Base-by-base conservation (phyloP, 345 rosid genomes). In the Populus davidiana region DNA sequence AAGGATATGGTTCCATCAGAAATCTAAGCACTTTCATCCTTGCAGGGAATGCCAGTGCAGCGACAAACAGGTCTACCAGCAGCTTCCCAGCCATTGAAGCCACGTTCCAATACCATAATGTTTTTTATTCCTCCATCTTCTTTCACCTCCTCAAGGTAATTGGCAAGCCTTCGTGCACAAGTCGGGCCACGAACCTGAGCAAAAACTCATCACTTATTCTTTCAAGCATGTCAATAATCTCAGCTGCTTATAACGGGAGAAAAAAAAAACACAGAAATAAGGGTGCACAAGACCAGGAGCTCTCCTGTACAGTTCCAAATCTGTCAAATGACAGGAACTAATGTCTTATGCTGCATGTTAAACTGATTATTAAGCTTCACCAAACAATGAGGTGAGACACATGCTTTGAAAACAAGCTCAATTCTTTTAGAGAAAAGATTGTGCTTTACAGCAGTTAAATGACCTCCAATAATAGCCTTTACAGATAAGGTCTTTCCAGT, bases 11-110 rank as follows among this genome's bases (percentile, higher is more conserved):
- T 41, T 10, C 44, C 3, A 41, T 47, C 18, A 47, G 5, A 13
- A 11, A 13, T 13, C 67, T 66, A 35, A 35, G 82, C 72, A 75
- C 75, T 73, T 59, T 81, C 86, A 16, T 78, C 89, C 84, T 91
- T 91, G 80, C 98, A 95, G 5, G 97, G 92, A 62, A 78, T 13
- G 2, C 87, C 89, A 5, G 82, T 84, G 85, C 98, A 95, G 74
- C 85, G 93, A 73, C 99, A 95, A 72, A 91, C 88, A 21, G 98
- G 97, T 82, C 79, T 86, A 13, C 98, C 98, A 71, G 98, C 85
- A 81, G 96, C 88, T 87, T 90, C 93, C 98, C 98, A 93, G 29
- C 94, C 98, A 73, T 93, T 93, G 83, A 88, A 94, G 78, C 97
- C 98, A 0, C 89, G 91, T 64, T 94, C 96, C 79, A 94, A 81